Conservation (phyloP, 2,329 filamentous ascomycete species). For the Exophiala alcalophila region DNA sequence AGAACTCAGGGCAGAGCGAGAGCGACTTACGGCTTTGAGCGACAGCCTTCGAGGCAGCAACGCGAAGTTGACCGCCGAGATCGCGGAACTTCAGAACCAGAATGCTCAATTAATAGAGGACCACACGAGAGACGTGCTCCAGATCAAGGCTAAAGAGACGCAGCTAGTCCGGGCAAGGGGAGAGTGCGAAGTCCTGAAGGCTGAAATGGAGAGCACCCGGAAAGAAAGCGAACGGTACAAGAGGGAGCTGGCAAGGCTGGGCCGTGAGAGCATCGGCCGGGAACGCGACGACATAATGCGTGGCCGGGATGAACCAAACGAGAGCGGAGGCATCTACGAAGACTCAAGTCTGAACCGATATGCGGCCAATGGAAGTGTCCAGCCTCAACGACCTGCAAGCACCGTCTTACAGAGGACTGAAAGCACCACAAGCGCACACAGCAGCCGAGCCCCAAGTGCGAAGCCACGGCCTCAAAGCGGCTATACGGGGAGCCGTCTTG, state of each 20-base stretch:
- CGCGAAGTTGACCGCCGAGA: slow-evolving; percentile 75
- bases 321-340: slow-evolving; percentile 46
- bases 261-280: slow-evolving; percentile 41
- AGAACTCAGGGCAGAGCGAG: slow-evolving; percentile 79
- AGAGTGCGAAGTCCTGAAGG: slow-evolving; percentile 84
- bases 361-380: slow-evolving; percentile 27
- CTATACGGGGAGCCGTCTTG: slow-evolving; percentile 17
- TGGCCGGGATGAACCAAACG: slow-evolving; percentile 50
- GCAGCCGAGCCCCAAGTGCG: slow-evolving; percentile 11
- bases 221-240: slow-evolving; percentile 92
- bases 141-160: slow-evolving; percentile 97
- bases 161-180: slow-evolving; percentile 88
- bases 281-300: slow-evolving; percentile 29
- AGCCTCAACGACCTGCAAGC: slow-evolving; percentile 21
- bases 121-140: slow-evolving; percentile 89
- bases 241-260: slow-evolving; percentile 65
- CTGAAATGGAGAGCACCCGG: slow-evolving; percentile 76
- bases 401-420: slow-evolving; percentile 28
- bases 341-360: slow-evolving; percentile 32
- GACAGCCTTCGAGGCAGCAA: slow-evolving; percentile 82
- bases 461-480: slow-evolving; percentile 39
- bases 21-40: slow-evolving; percentile 68
- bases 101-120: slow-evolving; percentile 97
- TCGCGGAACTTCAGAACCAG: slow-evolving; percentile 92
- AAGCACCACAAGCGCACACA: slow-evolving; percentile 25